Conservation (phyloP, 2,329 filamentous ascomycete genomes). For the Diaporthe caulivora region DNA sequence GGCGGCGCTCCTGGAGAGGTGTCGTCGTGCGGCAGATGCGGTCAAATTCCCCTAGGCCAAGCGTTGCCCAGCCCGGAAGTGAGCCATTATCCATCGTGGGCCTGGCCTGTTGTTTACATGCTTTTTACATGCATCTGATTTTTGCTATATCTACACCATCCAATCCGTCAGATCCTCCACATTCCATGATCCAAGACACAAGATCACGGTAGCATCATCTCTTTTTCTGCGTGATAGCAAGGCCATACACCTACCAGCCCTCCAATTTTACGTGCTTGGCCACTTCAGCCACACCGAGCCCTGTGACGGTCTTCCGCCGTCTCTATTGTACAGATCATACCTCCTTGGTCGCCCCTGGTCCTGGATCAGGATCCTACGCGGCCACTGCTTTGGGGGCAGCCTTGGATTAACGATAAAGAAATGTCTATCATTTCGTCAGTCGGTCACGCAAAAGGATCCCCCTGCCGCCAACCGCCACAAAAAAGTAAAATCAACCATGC, state of each 20-base stretch:
- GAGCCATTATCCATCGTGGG: not conserved
- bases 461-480: constrained; percentile 17
- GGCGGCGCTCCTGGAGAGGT: not conserved
- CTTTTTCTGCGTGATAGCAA: constrained; percentile 14
- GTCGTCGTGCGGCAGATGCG: not conserved
- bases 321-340: constrained; percentile 34
- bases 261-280: constrained; percentile 7
- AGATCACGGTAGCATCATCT: constrained; percentile 22
- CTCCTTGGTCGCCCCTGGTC: not conserved
- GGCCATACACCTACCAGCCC: not conserved
- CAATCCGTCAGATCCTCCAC: constrained; percentile 13
- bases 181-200: constrained; percentile 18
- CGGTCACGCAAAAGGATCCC: constrained; percentile 34
- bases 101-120: constrained; percentile 24
- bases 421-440: constrained; percentile 36
- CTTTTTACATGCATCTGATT: constrained; percentile 28
- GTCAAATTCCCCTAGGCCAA: too few species aligned
- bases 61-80: not conserved
- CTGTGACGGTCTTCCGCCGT: constrained; percentile 9
- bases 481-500: constrained; percentile 32
- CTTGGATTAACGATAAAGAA: constrained; percentile 22
- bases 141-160: constrained; percentile 32
- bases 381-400: constrained; percentile 27
- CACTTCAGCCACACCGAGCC: constrained; percentile 15
- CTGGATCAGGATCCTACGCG: constrained; percentile 13